Conservation (phyloP, 768 basidiomycete genomes). For the Suillus bovinus region DNA sequence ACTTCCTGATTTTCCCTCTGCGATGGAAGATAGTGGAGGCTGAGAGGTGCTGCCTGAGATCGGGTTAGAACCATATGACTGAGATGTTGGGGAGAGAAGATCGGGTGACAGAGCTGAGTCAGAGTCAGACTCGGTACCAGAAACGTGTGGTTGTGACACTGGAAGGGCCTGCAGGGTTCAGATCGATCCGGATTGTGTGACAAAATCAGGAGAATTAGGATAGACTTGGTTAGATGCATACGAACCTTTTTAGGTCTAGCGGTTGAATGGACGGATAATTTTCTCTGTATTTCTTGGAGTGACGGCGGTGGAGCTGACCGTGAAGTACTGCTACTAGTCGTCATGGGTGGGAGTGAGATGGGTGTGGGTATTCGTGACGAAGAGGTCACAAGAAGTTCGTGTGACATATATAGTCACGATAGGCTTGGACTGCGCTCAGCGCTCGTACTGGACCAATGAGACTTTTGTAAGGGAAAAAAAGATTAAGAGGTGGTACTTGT, state of each 20-base stretch:
- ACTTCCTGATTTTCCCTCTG: constrained; percentile 67
- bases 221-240: constrained; percentile 3
- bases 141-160: constrained; percentile 40
- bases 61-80: constrained; percentile 35
- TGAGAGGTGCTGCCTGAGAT: constrained; percentile 36
- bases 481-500: not conserved
- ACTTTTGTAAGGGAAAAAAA: not conserved
- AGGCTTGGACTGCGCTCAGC: not conserved
- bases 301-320: constrained; percentile 62
- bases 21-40: constrained; percentile 73
- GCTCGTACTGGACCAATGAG: not conserved
- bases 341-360: constrained; percentile 18
- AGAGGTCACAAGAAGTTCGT: constrained; percentile 7
- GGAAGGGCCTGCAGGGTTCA: constrained; percentile 30
- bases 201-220: not conserved
- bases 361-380: constrained; percentile 16
- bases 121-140: constrained; percentile 86
- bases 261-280: constrained; percentile 74
- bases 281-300: constrained; percentile 83
- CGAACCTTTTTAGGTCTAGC: constrained; percentile 52
- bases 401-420: constrained; percentile 10
- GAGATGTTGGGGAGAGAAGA: constrained; percentile 37
- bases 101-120: constrained; percentile 69
- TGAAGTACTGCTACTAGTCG: constrained; percentile 16
- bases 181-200: constrained; percentile 18